Evolutionary conservation across 2,329 filamentous ascomycete genomes (phyloP), one percentile per base, ranked within the genome.

Genomic region (Cytospora mali): DNA sequence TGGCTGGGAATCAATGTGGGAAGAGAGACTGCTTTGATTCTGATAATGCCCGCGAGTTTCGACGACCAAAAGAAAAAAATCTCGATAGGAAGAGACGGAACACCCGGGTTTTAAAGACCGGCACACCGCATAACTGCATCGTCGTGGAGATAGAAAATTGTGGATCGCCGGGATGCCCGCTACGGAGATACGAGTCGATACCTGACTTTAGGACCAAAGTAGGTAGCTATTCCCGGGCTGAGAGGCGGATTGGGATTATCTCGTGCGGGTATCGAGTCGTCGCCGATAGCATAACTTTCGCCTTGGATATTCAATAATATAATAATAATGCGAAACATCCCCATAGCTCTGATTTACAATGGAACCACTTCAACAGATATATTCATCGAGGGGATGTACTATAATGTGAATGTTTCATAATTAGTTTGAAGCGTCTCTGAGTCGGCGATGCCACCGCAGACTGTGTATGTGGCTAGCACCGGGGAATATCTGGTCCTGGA

Each of bases 171-270:
- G 56, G 48, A 9, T 31, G 50, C 23, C 48, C 48, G 31, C 31
- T 29, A 28, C 56, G 56, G 56, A 58, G 56, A 58, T 58, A 58
- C 56, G 56, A 58, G 31, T 29, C 23, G 25, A n/a, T n/a, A n/a
- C n/a, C n/a, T n/a, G n/a, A n/a, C n/a, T n/a, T n/a, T n/a, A n/a
- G n/a, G n/a, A n/a, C n/a, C n/a, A n/a, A n/a, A n/a, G n/a, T n/a
- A n/a, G 7, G 13, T 58, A 58, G 48, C 33, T 58, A 13, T 31
- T 27, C 25, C 48, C 11, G 28, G 29, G 23, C 31, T 58, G 27
- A 25, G 31, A 23, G 23, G 23, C 29, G 13, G 35, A 18, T n/a
- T 46, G 7, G 42, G 11, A 23, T 10, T 6, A 4, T n/a, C 4
- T 13, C 14, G 16, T 13, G 16, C 35, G 16, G 35, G 10, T 7